A percentile compares a stretch with the other conserved stretches of the same genome.
Evolutionary conservation across 352 stramenopile genomes (phyloP).

Genomic region (Globisporangium abappressorium): DNA sequence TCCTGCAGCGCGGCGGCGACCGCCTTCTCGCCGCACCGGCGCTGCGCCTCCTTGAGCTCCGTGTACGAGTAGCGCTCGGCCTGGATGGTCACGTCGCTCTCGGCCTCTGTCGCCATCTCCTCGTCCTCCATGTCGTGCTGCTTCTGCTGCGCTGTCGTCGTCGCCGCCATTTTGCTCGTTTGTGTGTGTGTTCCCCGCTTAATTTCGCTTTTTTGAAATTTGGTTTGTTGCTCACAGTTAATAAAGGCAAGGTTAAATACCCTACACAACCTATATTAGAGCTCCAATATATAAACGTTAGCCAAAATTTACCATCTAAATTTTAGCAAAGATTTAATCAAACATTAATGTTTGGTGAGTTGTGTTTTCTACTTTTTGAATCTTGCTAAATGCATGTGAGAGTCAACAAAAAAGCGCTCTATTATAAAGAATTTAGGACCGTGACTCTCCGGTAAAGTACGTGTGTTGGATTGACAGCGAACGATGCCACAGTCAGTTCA

Average conservation of each 20-base stretch:
- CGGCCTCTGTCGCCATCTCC: slow-evolving; percentile 18
- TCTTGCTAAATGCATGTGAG: neutral
- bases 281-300: too few species aligned
- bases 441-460: neutral
- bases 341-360: neutral
- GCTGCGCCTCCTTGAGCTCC: slow-evolving; percentile 77
- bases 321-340: too few species aligned
- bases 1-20: slow-evolving; percentile 42
- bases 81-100: slow-evolving; percentile 16
- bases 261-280: too few species aligned
- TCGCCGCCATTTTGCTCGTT: neutral
- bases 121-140: slow-evolving; percentile 15
- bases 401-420: neutral
- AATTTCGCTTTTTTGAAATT: neutral
- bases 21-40: slow-evolving; percentile 58
- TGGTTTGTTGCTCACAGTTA: neutral
- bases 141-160: slow-evolving; percentile 2
- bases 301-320: too few species aligned
- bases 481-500: slow-evolving; percentile 1
- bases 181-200: neutral
- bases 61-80: slow-evolving; percentile 61
- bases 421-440: neutral
- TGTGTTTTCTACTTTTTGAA: neutral
- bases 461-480: neutral
- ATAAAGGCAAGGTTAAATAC: neutral